Conservation (phyloP, 768 basidiomycete species). For the Russula ochroleuca region DNA sequence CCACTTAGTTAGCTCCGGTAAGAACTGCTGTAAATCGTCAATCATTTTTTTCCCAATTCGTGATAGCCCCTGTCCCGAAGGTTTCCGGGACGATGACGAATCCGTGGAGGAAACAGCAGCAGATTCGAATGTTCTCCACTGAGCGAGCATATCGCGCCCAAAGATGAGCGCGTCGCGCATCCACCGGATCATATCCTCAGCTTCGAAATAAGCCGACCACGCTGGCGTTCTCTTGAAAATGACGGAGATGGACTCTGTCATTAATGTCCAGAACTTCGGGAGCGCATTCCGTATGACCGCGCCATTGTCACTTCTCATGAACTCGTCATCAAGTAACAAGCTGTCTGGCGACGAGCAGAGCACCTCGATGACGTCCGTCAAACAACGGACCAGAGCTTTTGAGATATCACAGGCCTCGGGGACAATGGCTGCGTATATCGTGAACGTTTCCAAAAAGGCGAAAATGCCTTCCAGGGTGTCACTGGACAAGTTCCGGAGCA, state of each 20-base stretch:
- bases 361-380: conserved; percentile 88
- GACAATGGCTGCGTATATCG: conserved; percentile 52
- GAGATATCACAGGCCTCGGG: conserved; percentile 90
- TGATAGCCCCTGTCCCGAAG: conserved; percentile 45
- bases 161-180: conserved; percentile 98
- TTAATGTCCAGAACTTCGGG: conserved; percentile 72
- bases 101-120: conserved; percentile 45
- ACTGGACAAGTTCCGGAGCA: conserved; percentile 64
- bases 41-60: conserved; percentile 70
- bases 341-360: conserved; percentile 73
- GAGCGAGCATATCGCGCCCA: conserved; percentile 77
- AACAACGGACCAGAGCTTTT: conserved; percentile 83
- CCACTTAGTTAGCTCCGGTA: conserved; percentile 81
- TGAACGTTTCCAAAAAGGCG: conserved; percentile 63
- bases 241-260: conserved; percentile 73
- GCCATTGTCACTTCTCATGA: conserved; percentile 44
- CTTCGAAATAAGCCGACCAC: conserved; percentile 81
- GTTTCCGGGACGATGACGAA: conserved; percentile 30
- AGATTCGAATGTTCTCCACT: conserved; percentile 74
- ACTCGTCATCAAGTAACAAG: conserved; percentile 54
- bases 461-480: conserved; percentile 67
- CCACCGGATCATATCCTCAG: conserved; percentile 87
- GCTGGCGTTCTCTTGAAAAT: conserved; percentile 81
- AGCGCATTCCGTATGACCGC: conserved; percentile 51
- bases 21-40: conserved; percentile 66